Conservation (phyloP, 1,284 basidiomycete genomes). For the Fistulinella cinereoalba region DNA sequence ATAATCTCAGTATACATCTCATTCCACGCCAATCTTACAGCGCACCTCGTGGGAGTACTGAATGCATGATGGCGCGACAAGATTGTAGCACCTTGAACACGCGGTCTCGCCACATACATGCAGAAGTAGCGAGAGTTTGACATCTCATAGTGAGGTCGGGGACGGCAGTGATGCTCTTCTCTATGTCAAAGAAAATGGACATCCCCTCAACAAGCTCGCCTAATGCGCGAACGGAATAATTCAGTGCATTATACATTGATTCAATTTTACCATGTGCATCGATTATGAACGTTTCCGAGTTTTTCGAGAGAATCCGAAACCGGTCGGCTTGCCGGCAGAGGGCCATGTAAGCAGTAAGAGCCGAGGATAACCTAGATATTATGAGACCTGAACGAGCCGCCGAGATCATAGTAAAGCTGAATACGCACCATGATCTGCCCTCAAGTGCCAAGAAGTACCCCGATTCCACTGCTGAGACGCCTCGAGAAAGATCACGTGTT, state of each 20-base stretch:
- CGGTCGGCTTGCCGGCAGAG: slow-evolving; percentile 17
- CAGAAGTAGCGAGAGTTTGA: slow-evolving; percentile 19
- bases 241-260: slow-evolving; percentile 29
- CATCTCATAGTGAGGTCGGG: slow-evolving; percentile 32
- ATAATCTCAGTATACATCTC: background rate
- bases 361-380: slow-evolving; percentile 38
- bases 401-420: background rate
- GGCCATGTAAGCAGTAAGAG: slow-evolving; percentile 17
- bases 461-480: slow-evolving; percentile 79
- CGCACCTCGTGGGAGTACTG: slow-evolving; percentile 36
- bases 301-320: slow-evolving; percentile 21
- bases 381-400: background rate
- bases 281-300: slow-evolving; percentile 22
- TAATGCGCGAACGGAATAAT: slow-evolving; percentile 32
- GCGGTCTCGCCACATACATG: slow-evolving; percentile 21
- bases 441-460: slow-evolving; percentile 64
- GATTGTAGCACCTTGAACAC: slow-evolving; percentile 23
- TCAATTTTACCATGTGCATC: slow-evolving; percentile 15
- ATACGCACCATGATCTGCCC: slow-evolving; percentile 43
- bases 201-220: slow-evolving; percentile 43
- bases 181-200: slow-evolving; percentile 32
- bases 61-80: slow-evolving; percentile 21
- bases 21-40: background rate
- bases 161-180: slow-evolving; percentile 27
- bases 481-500: slow-evolving; percentile 83